A percentile compares a stretch with the other conserved stretches of the same genome.
phyloP scores from a whole-genome alignment of 345 rosid species.

The Euphorbia pulcherrima region DNA sequence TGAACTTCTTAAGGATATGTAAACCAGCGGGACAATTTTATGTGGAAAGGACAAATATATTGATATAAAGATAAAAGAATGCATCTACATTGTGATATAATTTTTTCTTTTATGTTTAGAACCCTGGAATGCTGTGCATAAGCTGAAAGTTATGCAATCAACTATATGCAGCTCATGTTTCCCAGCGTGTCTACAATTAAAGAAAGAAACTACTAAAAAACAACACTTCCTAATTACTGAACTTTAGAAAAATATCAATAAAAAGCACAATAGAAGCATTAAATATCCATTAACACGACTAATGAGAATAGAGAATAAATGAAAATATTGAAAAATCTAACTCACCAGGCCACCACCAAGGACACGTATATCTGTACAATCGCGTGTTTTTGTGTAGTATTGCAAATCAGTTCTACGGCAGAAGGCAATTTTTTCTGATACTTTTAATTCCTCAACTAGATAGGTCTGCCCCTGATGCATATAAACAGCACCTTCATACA shows the following conservation, averaged over 20 bases:
- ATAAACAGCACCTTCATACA: conserved; percentile 83
- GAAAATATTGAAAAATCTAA: conserved; percentile 14
- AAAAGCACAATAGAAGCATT: conserved; percentile 12
- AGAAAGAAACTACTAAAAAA: background rate
- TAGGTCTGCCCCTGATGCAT: conserved; percentile 85
- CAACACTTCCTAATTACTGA: background rate
- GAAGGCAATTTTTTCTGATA: conserved; percentile 59
- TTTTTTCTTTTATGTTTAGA: background rate
- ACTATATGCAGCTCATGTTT: conserved; percentile 8
- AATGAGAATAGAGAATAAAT: background rate
- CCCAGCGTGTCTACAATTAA: background rate
- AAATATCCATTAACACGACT: background rate
- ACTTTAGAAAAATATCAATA: background rate
- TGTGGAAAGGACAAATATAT: too few species aligned
- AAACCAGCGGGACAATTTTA: too few species aligned
- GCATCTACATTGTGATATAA: background rate
- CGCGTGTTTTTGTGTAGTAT: conserved; percentile 79
- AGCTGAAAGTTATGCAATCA: background rate
- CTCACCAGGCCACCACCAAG: conserved; percentile 72
- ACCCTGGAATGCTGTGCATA: background rate
- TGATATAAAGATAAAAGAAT: background rate
- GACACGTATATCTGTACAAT: conserved; percentile 70
- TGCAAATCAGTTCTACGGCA: conserved; percentile 60
- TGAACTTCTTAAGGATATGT: too few species aligned
- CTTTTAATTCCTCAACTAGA: conserved; percentile 63